Percentiles rank a stretch among this genome's conserved stretches.
Conservation (phyloP, 2,329 filamentous ascomycete genomes). For the Diaporthe capsici region DNA sequence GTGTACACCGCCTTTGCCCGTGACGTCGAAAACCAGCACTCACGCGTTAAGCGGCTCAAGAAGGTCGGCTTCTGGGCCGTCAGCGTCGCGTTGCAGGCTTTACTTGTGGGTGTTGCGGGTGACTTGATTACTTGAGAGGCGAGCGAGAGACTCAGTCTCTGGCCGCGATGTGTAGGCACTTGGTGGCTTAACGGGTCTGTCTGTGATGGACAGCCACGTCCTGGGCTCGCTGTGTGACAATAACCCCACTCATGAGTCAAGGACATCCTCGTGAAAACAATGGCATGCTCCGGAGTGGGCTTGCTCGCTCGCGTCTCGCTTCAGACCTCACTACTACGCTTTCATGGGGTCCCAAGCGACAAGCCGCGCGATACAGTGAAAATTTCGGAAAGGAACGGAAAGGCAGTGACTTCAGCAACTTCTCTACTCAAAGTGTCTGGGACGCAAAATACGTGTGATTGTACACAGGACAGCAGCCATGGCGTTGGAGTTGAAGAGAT, state of each 20-base stretch:
- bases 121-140: slow-evolving; percentile 67
- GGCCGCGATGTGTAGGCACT: background rate
- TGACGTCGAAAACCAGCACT: slow-evolving; percentile 91
- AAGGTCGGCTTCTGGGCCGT: slow-evolving; percentile 96
- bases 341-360: background rate
- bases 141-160: background rate
- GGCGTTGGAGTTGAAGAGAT: slow-evolving; percentile 32
- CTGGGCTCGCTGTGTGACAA: too few species aligned
- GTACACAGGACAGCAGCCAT: slow-evolving; percentile 24
- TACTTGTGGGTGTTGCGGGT: slow-evolving; percentile 95
- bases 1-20: slow-evolving; percentile 94
- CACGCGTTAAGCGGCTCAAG: slow-evolving; percentile 87
- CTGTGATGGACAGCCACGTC: background rate
- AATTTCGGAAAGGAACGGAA: background rate
- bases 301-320: background rate
- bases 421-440: slow-evolving; percentile 23
- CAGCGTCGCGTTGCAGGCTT: slow-evolving; percentile 89
- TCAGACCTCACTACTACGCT: background rate
- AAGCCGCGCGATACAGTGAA: background rate
- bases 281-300: background rate
- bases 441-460: background rate
- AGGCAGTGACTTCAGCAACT: background rate
- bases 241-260: background rate
- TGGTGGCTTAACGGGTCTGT: background rate
- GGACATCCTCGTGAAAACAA: too few species aligned